Percentiles rank a stretch among this genome's conserved stretches.
Evolutionary conservation across 108 stramenopile genomes (phyloP).

Genomic region (Skeletonema costatum): DNA sequence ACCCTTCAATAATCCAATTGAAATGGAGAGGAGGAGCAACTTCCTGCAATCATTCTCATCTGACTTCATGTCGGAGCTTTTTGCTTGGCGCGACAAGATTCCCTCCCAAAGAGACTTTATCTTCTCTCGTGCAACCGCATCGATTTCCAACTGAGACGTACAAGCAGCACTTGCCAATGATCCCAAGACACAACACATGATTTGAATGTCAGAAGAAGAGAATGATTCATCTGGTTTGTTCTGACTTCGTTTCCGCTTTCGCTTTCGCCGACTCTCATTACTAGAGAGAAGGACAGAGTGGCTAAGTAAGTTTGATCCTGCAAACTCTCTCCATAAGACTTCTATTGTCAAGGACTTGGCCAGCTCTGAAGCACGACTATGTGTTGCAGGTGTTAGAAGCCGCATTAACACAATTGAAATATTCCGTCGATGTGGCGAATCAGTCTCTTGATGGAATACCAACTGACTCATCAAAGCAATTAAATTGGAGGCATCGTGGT

Average conservation of each 20-base stretch:
- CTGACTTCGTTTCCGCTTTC: slow-evolving; percentile 25
- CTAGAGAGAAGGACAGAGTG: background rate
- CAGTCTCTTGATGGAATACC: slow-evolving; percentile 29
- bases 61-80: background rate
- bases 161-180: slow-evolving; percentile 12
- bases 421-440: slow-evolving; percentile 23
- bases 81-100: background rate
- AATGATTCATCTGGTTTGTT: background rate
- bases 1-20: background rate
- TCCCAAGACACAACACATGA: slow-evolving; percentile 17
- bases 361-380: background rate
- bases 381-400: slow-evolving; percentile 19
- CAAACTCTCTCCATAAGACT: slow-evolving; percentile 25
- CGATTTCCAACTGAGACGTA: background rate
- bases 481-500: slow-evolving; percentile 23
- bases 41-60: background rate
- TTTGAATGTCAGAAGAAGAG: background rate
- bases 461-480: slow-evolving; percentile 27
- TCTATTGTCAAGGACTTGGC: slow-evolving; percentile 10
- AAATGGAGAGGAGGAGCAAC: background rate
- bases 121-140: background rate
- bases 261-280: background rate
- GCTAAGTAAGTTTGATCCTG: slow-evolving; percentile 5
- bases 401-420: slow-evolving; percentile 28
- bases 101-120: slow-evolving; percentile 29